These are phyloP conservation scores for Populus alba DNA, from an alignment of 345 rosid genomes.

Conservation along the genomic window DNA sequence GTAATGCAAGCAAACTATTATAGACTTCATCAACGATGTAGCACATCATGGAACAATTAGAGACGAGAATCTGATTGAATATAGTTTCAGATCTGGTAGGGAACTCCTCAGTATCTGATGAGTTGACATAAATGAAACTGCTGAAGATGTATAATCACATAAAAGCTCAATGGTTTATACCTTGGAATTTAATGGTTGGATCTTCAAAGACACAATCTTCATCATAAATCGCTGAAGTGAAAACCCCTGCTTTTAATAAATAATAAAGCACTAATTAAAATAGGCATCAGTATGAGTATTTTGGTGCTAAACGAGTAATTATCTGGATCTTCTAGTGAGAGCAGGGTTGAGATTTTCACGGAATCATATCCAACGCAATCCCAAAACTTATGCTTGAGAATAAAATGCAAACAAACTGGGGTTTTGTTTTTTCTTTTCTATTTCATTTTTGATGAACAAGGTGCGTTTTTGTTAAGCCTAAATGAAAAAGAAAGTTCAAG, in stretches of 20 bases:
- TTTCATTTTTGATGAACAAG: too few species aligned
- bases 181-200: slow-evolving; percentile 81
- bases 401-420: too few species aligned
- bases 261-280: not conserved
- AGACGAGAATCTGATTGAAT: too few species aligned
- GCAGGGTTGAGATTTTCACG: not conserved
- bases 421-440: too few species aligned
- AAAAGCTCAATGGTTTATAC: slow-evolving; percentile 29
- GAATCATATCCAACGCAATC: not conserved
- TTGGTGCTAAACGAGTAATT: too few species aligned
- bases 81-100: too few species aligned
- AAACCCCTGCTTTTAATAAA: slow-evolving; percentile 46
- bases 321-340: too few species aligned
- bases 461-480: too few species aligned
- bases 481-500: too few species aligned
- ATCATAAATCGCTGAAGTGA: slow-evolving; percentile 56
- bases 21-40: not conserved
- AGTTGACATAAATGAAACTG: not conserved
- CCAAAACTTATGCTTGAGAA: not conserved
- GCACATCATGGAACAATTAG: not conserved
- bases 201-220: slow-evolving; percentile 83
- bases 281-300: not conserved
- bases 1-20: not conserved
- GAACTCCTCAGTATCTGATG: too few species aligned
- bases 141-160: not conserved